Conservation (phyloP, 805 yeast genomes). For the Zygotorulaspora danielsina region DNA sequence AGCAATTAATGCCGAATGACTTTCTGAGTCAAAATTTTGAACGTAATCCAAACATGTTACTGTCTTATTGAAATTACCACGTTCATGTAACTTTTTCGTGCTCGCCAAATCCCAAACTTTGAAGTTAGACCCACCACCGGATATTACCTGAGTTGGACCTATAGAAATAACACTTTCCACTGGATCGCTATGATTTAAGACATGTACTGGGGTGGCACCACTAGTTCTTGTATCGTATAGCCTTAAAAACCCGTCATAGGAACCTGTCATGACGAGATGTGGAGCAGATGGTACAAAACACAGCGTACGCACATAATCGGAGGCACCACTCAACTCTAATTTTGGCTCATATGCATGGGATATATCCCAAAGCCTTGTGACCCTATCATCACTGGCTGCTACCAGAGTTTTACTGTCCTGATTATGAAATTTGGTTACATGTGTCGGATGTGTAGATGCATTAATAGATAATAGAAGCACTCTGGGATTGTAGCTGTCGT, state of each 20-base stretch:
- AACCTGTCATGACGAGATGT: constrained; percentile 83
- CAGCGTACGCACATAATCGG: constrained; percentile 84
- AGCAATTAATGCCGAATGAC: constrained; percentile 59
- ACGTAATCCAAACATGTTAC: constrained; percentile 65
- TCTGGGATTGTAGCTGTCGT: constrained; percentile 77
- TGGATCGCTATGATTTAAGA: constrained; percentile 71
- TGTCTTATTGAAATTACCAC: constrained; percentile 87
- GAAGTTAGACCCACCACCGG: constrained; percentile 77
- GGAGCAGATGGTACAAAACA: constrained; percentile 71
- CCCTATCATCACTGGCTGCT: constrained; percentile 88
- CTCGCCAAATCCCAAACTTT: constrained; percentile 93
- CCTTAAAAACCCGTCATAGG: constrained; percentile 84
- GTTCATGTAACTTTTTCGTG: constrained; percentile 55
- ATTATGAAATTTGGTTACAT: constrained; percentile 85
- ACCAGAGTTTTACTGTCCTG: constrained; percentile 59
- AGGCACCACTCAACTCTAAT: constrained; percentile 64
- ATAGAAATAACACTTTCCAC: constrained; percentile 80
- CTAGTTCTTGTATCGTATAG: constrained; percentile 72
- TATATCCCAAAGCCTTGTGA: constrained; percentile 84
- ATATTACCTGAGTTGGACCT: constrained; percentile 65
- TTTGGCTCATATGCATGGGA: constrained; percentile 72
- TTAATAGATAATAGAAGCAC: constrained; percentile 72
- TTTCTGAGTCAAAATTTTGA: constrained; percentile 32
- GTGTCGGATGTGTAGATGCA: constrained; percentile 85
- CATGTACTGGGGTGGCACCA: constrained; percentile 50